These are phyloP conservation scores for Calonectria pseudoturangicola DNA, from an alignment of 2,329 filamentous ascomycete genomes.

Conservation along the genomic window DNA sequence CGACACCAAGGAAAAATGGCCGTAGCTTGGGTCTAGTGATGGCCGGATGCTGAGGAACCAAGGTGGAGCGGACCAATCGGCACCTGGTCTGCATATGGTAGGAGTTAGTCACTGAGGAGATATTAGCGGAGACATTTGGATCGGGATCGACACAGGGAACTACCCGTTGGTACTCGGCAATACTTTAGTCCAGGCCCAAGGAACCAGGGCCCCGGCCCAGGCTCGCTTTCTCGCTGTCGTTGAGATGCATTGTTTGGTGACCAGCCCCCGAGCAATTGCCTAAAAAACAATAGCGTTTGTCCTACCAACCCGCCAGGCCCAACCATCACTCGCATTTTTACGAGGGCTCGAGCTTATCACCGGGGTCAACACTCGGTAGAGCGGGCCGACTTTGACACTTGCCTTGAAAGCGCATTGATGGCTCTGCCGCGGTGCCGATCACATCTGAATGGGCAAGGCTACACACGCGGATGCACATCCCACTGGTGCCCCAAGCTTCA, in stretches of 20 bases:
- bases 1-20: constrained; percentile 1
- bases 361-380: not conserved
- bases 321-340: not conserved
- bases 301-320: not conserved
- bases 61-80: not conserved
- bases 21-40: not conserved
- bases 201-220: not conserved
- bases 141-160: constrained; percentile 22
- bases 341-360: constrained; percentile 21
- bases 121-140: constrained; percentile 6
- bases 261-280: not conserved
- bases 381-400: constrained; percentile 28
- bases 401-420: constrained; percentile 13
- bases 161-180: constrained; percentile 1
- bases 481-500: not conserved
- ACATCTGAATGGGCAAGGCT: constrained; percentile 4
- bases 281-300: constrained; percentile 10
- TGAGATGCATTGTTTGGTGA: not conserved
- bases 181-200: not conserved
- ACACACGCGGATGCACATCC: not conserved
- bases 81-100: not conserved
- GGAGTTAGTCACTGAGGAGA: not conserved
- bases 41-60: constrained; percentile 1
- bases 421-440: not conserved
- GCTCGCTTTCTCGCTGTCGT: not conserved